Evolutionary conservation across 1,284 basidiomycete genomes (phyloP), one percentile per base, ranked within the genome.

Genomic region (Leccinum brunneo-olivaceum): DNA sequence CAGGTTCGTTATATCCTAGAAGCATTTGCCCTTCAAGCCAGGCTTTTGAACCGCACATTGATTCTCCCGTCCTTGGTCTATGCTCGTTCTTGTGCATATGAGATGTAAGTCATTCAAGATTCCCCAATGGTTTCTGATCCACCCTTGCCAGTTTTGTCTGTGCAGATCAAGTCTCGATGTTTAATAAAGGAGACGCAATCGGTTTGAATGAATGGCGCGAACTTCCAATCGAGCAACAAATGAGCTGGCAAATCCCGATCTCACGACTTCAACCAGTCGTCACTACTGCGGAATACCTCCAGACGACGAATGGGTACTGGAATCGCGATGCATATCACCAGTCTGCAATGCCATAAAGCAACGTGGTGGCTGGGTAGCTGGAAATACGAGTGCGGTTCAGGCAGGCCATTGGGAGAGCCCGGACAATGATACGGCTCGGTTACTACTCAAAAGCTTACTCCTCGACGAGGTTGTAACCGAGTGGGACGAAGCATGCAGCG

Each of bases 1-100:
- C 12, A 67, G 66, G 54, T 69, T 46, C 58, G 66, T 23, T 65
- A 69, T 44, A 66, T 69, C 47, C 59, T 72, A 48, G 69, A 71
- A 36, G 59, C 68, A 15, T 57, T 66, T 6, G 47, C 58, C 9
- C 44, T 64, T 12, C 65, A 70, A 48, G 66, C 67, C 15, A 53
- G 53, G 23, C 47, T 70, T 10, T 47, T 69, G 19, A 62, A 63
- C 33, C 61, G 70, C 23, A 68, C 64, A 2, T 54, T 70, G 21
- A 56, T 71, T 20, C 46, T 72, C 3, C 68, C 68, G 12, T 63
- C 63, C 6, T 61, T 62, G 39, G 58, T 70, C 27, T 71, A 70
- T 43, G 68, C 70, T 11, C 59, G 70, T 18, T 56, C 60, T 3
- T 71, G 69, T 45, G 66, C 63, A 34, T 66, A 60, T 35, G 57